Conservation (phyloP, 2,329 filamentous ascomycete genomes). For the Colletotrichum cuscutae region DNA sequence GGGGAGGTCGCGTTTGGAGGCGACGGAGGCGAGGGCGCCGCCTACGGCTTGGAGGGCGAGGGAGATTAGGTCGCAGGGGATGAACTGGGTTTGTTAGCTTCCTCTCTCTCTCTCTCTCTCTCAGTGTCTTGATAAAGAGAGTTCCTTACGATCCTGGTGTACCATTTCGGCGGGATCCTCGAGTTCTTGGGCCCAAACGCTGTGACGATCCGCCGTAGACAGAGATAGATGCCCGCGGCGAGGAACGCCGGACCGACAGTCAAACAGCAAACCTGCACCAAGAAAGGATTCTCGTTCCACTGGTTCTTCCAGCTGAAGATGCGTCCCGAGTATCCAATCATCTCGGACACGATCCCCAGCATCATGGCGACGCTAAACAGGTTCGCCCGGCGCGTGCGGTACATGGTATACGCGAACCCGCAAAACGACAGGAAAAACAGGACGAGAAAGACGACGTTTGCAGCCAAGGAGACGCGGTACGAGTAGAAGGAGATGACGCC, state of each 20-base stretch:
- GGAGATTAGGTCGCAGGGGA: conserved; percentile 70
- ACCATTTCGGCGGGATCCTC: conserved; percentile 56
- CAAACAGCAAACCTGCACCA: conserved; percentile 69
- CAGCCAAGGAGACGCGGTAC: conserved; percentile 63
- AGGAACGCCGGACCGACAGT: conserved; percentile 74
- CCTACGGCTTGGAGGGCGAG: conserved; percentile 70
- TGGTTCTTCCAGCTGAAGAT: conserved; percentile 65
- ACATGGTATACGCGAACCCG: conserved; percentile 52
- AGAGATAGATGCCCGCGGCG: conserved; percentile 72
- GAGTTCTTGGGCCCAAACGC: conserved; percentile 60
- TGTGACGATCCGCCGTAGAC: conserved; percentile 61
- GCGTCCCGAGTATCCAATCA: conserved; percentile 69
- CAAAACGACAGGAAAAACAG: conserved; percentile 60
- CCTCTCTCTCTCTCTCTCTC: too few relatives aligned
- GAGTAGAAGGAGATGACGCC: conserved; percentile 54
- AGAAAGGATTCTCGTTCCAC: conserved; percentile 58
- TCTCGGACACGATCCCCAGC: conserved; percentile 63
- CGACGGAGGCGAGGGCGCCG: conserved; percentile 62
- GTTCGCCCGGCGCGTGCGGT: conserved; percentile 56
- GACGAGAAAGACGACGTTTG: conserved; percentile 62
- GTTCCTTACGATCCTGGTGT: conserved; percentile 59
- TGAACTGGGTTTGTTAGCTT: conserved; percentile 56
- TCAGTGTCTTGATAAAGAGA: too few relatives aligned
- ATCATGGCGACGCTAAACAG: conserved; percentile 64
- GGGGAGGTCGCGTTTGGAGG: conserved; percentile 48